A percentile compares a stretch with the other conserved stretches of the same genome.
Evolutionary conservation across 2,329 filamentous ascomycete genomes (phyloP).

Genomic region (Fusarium floridanum): DNA sequence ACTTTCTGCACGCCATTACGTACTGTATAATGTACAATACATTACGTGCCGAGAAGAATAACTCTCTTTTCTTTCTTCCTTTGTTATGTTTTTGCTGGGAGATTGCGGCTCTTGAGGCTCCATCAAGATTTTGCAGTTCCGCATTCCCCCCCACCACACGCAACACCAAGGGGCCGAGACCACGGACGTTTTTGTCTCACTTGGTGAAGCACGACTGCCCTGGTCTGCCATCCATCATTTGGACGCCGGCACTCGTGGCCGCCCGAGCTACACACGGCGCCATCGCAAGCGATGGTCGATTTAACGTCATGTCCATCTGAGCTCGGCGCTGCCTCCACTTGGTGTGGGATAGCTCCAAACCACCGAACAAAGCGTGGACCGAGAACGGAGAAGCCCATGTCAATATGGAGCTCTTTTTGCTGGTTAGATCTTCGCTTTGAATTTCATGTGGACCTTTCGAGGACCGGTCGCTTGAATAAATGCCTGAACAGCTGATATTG

Average conservation of each 20-base stretch:
- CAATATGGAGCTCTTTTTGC: conserved; percentile 22
- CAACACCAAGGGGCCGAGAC: conserved; percentile 36
- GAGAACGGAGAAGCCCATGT: conserved; percentile 31
- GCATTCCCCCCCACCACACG: conserved; percentile 25
- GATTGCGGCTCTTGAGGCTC: conserved; percentile 13
- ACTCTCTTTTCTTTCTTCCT: background rate
- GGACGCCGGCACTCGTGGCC: conserved; percentile 33
- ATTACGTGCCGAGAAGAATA: background rate
- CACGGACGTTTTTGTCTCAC: conserved; percentile 38
- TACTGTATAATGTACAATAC: conserved; percentile 8
- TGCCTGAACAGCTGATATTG: background rate
- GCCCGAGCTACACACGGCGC: conserved; percentile 28
- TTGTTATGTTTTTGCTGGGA: conserved; percentile 9
- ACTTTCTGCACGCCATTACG: conserved; percentile 42
- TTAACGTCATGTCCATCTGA: conserved; percentile 40
- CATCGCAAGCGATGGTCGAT: conserved; percentile 27
- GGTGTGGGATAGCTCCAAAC: conserved; percentile 34
- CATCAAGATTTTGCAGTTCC: conserved; percentile 10
- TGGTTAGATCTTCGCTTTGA: background rate
- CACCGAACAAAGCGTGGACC: conserved; percentile 16
- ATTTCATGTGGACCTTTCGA: background rate
- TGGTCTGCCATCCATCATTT: conserved; percentile 10
- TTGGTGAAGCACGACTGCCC: conserved; percentile 21
- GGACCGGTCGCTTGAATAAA: background rate
- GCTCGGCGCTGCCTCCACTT: conserved; percentile 41